Evolutionary conservation across 768 basidiomycete species (phyloP), one percentile per base, ranked within the genome.

Genomic region (Russula virescens): DNA sequence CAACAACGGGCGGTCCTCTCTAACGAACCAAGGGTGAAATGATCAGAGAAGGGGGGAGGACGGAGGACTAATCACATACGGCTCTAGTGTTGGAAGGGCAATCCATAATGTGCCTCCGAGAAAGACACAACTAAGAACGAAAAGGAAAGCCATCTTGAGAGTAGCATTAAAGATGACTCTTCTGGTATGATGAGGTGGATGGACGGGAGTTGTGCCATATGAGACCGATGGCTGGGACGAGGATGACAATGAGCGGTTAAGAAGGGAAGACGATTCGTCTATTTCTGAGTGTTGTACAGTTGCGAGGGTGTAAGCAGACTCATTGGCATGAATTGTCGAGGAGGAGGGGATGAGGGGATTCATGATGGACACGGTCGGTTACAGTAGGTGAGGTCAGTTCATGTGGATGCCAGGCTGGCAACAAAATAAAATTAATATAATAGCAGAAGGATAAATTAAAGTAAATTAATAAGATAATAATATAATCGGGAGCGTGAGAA

Each of bases 61-160:
- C 13, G 38, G 35, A 14, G 38, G 35, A 10, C n/a, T 19, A 10
- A 13, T 0, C 25, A 82, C 90, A 69, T 69, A 91, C 91, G 84
- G 81, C 61, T 91, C 84, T 63, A 96, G 74, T 7, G 85, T 81
- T 1, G 94, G 94, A 45, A 95, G 77, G 0, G 91, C 86, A 5
- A 92, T 73, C 80, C 84, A 92, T n/a, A 98, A 80, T 0, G 81
- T 86, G 10, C 86, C 83, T 3, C 86, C 89, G 2, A 98, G 84
- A 25, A 91, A 58, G 1, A 84, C 55, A 1, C 87, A 83, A 68
- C 89, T 87, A 34, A 87, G 57, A 55, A 85, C 51, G 71, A 97
- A 95, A 58, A 98, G 79, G 34, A 80, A 75, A 18, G 85, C 85
- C 81, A 95, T 91, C 78, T 94, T 94, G 65, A 94, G 73, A 0